Conservation (phyloP, 108 stramenopile species). For the Cyclotella cryptica region DNA sequence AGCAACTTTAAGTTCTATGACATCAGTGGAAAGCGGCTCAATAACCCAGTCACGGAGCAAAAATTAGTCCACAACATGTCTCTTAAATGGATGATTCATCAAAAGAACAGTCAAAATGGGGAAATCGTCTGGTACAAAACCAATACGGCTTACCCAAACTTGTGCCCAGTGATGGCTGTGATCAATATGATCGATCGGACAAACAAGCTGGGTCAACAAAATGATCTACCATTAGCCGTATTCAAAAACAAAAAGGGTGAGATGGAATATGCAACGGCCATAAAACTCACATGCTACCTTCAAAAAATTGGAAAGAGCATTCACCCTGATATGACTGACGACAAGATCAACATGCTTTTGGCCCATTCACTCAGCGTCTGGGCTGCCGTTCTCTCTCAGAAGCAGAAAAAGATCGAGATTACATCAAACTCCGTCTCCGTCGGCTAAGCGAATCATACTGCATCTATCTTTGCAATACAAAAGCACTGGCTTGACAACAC, state of each 20-base stretch:
- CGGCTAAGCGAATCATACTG: no score
- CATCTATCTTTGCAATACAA: no score
- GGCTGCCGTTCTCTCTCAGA: no score
- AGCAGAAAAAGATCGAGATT: no score
- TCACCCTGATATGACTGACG: no score
- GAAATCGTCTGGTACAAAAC: background rate
- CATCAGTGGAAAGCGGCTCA: background rate
- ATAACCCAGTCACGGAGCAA: background rate
- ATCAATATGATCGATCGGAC: background rate
- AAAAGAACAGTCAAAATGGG: background rate
- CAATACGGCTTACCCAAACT: background rate
- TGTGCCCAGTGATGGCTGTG: background rate
- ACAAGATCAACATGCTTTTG: no score
- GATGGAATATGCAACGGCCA: no score
- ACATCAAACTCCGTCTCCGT: background rate
- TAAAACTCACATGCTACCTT: no score
- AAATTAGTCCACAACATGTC: background rate
- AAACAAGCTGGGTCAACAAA: background rate
- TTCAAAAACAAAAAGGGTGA: no score
- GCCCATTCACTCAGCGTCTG: no score
- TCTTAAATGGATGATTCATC: background rate
- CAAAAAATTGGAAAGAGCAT: no score
- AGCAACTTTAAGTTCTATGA: background rate
- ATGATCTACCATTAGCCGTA: constrained; percentile 6
- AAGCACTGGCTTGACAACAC: no score